phyloP scores from a whole-genome alignment of 345 rosid species.

The Corymbia maculata region DNA sequence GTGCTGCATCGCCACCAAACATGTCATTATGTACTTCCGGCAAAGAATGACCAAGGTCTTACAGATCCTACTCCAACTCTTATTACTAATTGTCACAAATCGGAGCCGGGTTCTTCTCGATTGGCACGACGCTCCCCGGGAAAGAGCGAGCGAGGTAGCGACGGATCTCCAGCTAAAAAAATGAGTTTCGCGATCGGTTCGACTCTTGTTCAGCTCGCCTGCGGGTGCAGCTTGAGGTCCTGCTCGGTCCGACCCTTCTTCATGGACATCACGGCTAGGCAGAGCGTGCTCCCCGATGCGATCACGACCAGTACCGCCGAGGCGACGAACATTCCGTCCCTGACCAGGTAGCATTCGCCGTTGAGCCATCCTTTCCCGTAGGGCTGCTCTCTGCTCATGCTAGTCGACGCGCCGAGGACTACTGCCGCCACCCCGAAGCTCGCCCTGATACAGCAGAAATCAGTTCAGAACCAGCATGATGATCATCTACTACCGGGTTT shows the following conservation, averaged over 20 bases:
- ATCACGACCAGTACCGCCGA: slow-evolving; percentile 35
- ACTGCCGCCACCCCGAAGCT: slow-evolving; percentile 42
- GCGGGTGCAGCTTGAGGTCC: not conserved
- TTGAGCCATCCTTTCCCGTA: slow-evolving; percentile 76
- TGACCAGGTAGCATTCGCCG: slow-evolving; percentile 60
- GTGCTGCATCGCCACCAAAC: not conserved
- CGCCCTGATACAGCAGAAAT: slow-evolving; percentile 27
- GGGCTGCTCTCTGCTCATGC: slow-evolving; percentile 59
- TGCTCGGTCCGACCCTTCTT: not conserved
- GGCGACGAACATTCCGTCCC: slow-evolving; percentile 40
- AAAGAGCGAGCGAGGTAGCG: not conserved
- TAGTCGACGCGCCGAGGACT: slow-evolving; percentile 43
- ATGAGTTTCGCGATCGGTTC: not conserved
- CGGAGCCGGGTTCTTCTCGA: fast-evolving
- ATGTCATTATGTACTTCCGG: not conserved
- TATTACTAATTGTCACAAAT: not conserved
- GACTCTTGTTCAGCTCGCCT: not conserved
- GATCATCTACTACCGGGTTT: not conserved
- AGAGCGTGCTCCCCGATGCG: slow-evolving; percentile 23
- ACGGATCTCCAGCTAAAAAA: not conserved
- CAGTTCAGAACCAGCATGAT: not conserved
- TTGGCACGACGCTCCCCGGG: fast-evolving
- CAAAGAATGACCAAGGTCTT: not conserved
- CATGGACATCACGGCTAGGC: slow-evolving; percentile 12
- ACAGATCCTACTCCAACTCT: not conserved